These are phyloP conservation scores for Astragalus membranaceus DNA, from an alignment of 306 rosid species.

Conservation along the genomic window DNA sequence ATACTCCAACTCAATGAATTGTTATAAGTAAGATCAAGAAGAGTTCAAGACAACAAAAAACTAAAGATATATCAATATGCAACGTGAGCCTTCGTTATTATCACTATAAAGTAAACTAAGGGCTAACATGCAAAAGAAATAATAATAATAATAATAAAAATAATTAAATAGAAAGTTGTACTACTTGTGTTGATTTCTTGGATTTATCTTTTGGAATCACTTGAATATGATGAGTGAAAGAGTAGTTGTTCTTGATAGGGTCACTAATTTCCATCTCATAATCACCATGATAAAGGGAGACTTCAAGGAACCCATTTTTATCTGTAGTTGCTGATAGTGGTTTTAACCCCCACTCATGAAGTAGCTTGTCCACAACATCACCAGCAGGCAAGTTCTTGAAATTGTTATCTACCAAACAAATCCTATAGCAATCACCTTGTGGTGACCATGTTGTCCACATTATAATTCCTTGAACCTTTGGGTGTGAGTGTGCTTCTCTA, in stretches of 20 bases:
- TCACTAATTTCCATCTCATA: constrained; percentile 15
- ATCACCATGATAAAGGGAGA: constrained; percentile 22
- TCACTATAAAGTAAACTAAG: too few relatives aligned
- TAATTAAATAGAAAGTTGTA: background rate
- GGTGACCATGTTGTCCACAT: constrained; percentile 55
- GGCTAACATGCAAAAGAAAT: background rate
- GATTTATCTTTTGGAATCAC: constrained; percentile 5
- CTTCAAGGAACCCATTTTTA: constrained; percentile 14
- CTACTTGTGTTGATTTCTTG: background rate
- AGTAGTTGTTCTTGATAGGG: background rate
- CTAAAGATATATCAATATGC: too few relatives aligned
- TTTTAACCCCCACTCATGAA: constrained; percentile 45
- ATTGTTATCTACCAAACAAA: constrained; percentile 57
- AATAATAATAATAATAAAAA: background rate
- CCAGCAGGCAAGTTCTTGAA: constrained; percentile 66
- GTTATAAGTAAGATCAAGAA: too few relatives aligned
- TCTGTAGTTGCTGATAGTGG: constrained; percentile 6
- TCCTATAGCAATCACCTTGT: constrained; percentile 34
- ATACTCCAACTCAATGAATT: too few relatives aligned
- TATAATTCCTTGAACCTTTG: constrained; percentile 49
- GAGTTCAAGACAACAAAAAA: too few relatives aligned
- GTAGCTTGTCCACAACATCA: constrained; percentile 56
- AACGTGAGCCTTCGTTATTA: too few relatives aligned
- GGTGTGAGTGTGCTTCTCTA: constrained; percentile 62
- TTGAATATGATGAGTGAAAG: background rate